Percentiles rank a stretch among this genome's conserved stretches.
phyloP scores from a whole-genome alignment of 805 yeast genomes.

The Nakazawaea ishiwadae region DNA sequence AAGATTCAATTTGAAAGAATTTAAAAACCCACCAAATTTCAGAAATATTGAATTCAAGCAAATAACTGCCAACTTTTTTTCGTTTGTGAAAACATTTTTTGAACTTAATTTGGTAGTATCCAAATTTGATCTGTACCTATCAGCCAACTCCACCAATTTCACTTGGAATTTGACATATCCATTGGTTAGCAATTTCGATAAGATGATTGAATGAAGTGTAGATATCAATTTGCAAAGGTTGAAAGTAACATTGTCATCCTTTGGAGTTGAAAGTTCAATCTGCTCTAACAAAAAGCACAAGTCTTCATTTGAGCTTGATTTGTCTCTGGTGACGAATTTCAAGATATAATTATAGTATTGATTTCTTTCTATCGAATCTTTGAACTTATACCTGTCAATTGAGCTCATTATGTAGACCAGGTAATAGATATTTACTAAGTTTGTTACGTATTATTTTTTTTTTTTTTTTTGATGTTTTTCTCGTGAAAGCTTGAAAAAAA shows the following conservation, averaged over 20 bases:
- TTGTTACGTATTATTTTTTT: not conserved
- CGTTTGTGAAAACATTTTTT: conserved; percentile 25
- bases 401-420: too few relatives aligned
- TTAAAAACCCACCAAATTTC: conserved; percentile 30
- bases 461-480: not conserved
- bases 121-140: conserved; percentile 2
- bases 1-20: conserved; percentile 23
- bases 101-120: conserved; percentile 8
- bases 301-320: not conserved
- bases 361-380: not conserved
- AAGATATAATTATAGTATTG: not conserved
- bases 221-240: conserved; percentile 21
- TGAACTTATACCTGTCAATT: not conserved
- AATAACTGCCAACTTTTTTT: conserved; percentile 22
- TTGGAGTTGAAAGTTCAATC: conserved; percentile 15
- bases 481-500: too few relatives aligned
- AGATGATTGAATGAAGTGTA: conserved; percentile 17
- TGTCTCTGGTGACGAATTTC: not conserved
- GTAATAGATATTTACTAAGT: too few relatives aligned
- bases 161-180: conserved; percentile 29
- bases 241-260: conserved; percentile 21
- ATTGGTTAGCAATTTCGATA: conserved; percentile 23
- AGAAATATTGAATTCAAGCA: conserved; percentile 24
- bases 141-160: conserved; percentile 22
- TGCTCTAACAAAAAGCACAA: conserved; percentile 17